Evolutionary conservation across 805 yeast species (phyloP).

Genomic region (Dipodascus geniculatus): DNA sequence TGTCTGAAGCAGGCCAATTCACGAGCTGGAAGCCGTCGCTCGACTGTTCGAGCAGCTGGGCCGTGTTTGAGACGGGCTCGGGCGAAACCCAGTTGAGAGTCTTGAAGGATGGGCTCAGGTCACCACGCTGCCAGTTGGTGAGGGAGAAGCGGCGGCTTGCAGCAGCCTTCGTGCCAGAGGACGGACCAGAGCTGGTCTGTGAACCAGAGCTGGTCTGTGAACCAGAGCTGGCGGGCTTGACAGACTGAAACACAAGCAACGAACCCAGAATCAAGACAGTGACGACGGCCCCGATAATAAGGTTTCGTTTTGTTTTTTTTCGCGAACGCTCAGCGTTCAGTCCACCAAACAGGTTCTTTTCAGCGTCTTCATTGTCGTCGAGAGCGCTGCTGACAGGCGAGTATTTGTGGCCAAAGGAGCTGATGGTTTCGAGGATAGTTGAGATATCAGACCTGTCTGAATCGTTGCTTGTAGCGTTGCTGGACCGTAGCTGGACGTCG

Average conservation of each 20-base stretch:
- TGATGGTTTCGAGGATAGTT: not conserved
- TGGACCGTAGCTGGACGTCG: not conserved
- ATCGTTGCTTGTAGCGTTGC: not conserved
- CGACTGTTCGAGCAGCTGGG: not conserved
- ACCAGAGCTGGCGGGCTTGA: not conserved
- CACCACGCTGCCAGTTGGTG: not conserved
- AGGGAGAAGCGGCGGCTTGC: too few species aligned
- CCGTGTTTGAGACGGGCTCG: not conserved
- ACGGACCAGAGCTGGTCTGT: too few species aligned
- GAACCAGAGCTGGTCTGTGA: too few species aligned
- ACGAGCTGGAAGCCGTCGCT: not conserved
- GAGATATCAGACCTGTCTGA: not conserved
- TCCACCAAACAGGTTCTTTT: not conserved
- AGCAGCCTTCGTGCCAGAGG: too few species aligned
- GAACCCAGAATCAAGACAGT: not conserved
- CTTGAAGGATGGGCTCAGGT: not conserved
- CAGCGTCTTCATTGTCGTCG: not conserved
- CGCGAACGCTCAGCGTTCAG: not conserved
- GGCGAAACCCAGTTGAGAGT: not conserved
- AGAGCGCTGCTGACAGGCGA: not conserved
- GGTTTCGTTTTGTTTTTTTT: not conserved
- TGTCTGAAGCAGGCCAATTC: not conserved
- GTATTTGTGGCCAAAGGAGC: not conserved
- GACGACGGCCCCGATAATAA: not conserved
- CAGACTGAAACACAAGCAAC: not conserved